A percentile compares a stretch with the other conserved stretches of the same genome.
These are phyloP conservation scores for Lecanicillium sp. DNA, from an alignment of 2,329 filamentous ascomycete species.

Conservation along the genomic window DNA sequence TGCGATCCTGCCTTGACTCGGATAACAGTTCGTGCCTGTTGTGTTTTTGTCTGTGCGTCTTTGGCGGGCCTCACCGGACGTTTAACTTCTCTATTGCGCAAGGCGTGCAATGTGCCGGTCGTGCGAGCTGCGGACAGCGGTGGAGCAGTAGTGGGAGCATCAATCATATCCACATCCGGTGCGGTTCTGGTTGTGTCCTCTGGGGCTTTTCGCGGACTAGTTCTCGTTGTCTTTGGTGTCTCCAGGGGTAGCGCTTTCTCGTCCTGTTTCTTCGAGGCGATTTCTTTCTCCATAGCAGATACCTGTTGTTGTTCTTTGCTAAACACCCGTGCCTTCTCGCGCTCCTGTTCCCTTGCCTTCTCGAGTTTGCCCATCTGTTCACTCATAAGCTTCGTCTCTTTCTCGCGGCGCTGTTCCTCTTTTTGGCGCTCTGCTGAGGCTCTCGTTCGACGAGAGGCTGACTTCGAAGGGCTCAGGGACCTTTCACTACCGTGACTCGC, in stretches of 20 bases:
- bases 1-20: constrained; percentile 61
- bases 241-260: constrained; percentile 32
- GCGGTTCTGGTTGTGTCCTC: constrained; percentile 25
- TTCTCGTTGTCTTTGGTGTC: constrained; percentile 34
- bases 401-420: constrained; percentile 58
- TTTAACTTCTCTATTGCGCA: constrained; percentile 45
- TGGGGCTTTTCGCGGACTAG: constrained; percentile 44
- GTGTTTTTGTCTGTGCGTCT: constrained; percentile 48
- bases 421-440: constrained; percentile 54
- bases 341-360: constrained; percentile 60
- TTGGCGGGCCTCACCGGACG: constrained; percentile 56
- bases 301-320: constrained; percentile 49
- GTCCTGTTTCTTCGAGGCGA: constrained; percentile 44
- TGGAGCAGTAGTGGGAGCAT: constrained; percentile 46
- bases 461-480: constrained; percentile 32
- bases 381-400: constrained; percentile 52
- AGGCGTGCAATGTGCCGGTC: constrained; percentile 37
- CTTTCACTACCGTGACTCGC: constrained; percentile 10
- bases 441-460: constrained; percentile 40
- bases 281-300: constrained; percentile 43
- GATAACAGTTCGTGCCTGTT: constrained; percentile 62
- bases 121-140: constrained; percentile 48
- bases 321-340: constrained; percentile 55
- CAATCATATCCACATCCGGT: constrained; percentile 46
- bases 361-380: constrained; percentile 56